Base-by-base conservation (phyloP, 495 filamentous ascomycete genomes). In the Aspergillus baeticus region DNA sequence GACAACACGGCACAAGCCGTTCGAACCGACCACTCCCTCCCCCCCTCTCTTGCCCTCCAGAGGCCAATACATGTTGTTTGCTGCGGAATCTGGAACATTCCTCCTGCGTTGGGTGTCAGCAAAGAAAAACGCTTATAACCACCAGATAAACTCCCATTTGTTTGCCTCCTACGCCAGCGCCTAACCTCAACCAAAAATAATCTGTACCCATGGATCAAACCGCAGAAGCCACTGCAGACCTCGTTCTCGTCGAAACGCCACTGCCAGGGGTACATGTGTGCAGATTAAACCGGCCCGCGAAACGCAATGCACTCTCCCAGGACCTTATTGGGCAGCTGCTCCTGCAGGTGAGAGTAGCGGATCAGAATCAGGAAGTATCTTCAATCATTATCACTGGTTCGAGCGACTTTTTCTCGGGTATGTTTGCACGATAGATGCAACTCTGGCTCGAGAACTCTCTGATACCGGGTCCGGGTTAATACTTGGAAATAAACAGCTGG, bases 401-500 rank as follows among this genome's bases (percentile, higher is more conserved):
- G 2, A 42, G 34, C 2, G 17, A 8, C 7, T 21, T 55, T 21
- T 55, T 55, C 23, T 55, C 51, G 36, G 51, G 51, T 54, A 49
- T 10, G n/a, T 2, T 15, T 17, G 5, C 44, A 34, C 45, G 33
- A n/a, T n/a, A n/a, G n/a, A n/a, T n/a, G n/a, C n/a, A n/a, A n/a
- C n/a, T n/a, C n/a, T n/a, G n/a, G n/a, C n/a, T n/a, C n/a, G n/a
- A n/a, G n/a, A n/a, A n/a, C n/a, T n/a, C n/a, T n/a, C n/a, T n/a
- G n/a, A n/a, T n/a, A n/a, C n/a, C n/a, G n/a, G n/a, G n/a, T n/a
- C n/a, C n/a, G n/a, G n/a, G n/a, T n/a, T n/a, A n/a, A n/a, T n/a
- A n/a, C n/a, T n/a, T n/a, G n/a, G n/a, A n/a, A n/a, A n/a, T 29
- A 4, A 18, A 54, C 26, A 55, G 52, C 52, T 18, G 52, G 52